Evolutionary conservation across 2,329 filamentous ascomycete genomes (phyloP), one percentile per base, ranked within the genome.

Genomic region (Diplodia intermedia): DNA sequence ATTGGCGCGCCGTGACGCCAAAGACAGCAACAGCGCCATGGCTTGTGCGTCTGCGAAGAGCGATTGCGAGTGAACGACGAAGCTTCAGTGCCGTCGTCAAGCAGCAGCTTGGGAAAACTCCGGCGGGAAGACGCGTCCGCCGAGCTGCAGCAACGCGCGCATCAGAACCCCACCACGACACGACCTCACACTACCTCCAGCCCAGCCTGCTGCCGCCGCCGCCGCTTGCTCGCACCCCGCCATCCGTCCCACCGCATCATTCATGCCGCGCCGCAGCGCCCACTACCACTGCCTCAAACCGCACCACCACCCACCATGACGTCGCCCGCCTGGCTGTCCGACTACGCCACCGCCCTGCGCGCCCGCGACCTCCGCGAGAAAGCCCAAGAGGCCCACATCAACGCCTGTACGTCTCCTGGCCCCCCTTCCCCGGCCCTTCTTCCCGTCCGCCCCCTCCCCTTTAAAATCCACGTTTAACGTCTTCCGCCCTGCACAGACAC

Each of bases 321-420:
- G 11, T 60, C 56, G 38, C 20, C 57, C 9, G 87, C 86, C 82
- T 96, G 94, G 91, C 87, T 90, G 75, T 89, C 91, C 72, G 91
- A 96, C 75, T 97, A 97, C 79, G 84, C 92, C 70, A 84, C 87
- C 70, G 90, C 90, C 71, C 84, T 98, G 71, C 86, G 88, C 72
- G 89, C 90, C 74, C 85, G 89, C 71, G 91, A 92, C 74, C 86
- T 88, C 75, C 86, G 88, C 70, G 90, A 93, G 75, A 85, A 88
- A 75, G 84, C 83, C 68, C 87, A 89, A 72, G 81, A 83, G 74
- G 86, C 89, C 65, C 86, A 96, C 70, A 91, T 97, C 74, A 86
- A 93, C 77, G 90, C 91, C 70, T 97, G 94, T 97, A 78, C 72
- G 87, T 71, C 4, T 4, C 33, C 15, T 38, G 3, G 15, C 14